These are phyloP conservation scores for Guyanaporus albipodus DNA, from an alignment of 768 basidiomycete species.

Conservation along the genomic window DNA sequence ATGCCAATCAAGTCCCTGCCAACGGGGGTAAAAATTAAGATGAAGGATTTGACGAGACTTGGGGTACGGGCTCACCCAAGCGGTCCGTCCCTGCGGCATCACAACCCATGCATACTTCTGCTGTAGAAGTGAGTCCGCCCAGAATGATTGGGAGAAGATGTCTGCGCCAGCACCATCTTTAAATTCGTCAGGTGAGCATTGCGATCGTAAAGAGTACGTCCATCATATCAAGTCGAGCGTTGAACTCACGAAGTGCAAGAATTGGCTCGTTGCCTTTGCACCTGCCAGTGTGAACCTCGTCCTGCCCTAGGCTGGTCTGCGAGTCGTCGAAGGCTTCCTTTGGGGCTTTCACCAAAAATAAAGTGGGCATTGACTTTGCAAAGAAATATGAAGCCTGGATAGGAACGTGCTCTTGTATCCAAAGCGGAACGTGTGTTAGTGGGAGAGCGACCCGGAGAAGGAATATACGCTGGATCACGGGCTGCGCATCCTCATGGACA, in stretches of 20 bases:
- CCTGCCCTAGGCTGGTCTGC: not conserved
- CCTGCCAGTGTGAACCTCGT: not conserved
- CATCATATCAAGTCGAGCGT: not conserved
- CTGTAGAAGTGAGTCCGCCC: conserved; percentile 58
- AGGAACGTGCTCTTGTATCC: conserved; percentile 36
- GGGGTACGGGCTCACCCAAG: conserved; percentile 56
- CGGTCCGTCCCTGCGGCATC: conserved; percentile 76
- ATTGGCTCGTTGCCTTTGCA: conserved; percentile 43
- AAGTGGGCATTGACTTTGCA: conserved; percentile 48
- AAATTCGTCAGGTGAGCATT: conserved; percentile 1
- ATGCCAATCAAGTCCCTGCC: conserved; percentile 89
- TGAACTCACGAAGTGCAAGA: conserved; percentile 57
- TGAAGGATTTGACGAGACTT: not conserved
- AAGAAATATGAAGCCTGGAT: conserved; percentile 61
- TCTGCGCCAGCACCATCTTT: conserved; percentile 90
- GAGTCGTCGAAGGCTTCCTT: conserved; percentile 24
- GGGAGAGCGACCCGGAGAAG: conserved; percentile 39
- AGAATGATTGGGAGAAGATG: conserved; percentile 50
- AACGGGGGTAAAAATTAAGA: not conserved
- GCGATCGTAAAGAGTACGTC: not conserved
- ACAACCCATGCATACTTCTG: conserved; percentile 69
- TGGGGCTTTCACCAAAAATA: conserved; percentile 60
- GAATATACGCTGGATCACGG: not conserved
- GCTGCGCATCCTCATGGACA: no score
- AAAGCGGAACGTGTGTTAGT: conserved; percentile 41